Evolutionary conservation across 345 rosid genomes (phyloP).

Genomic region (Gossypium rotundifolium): DNA sequence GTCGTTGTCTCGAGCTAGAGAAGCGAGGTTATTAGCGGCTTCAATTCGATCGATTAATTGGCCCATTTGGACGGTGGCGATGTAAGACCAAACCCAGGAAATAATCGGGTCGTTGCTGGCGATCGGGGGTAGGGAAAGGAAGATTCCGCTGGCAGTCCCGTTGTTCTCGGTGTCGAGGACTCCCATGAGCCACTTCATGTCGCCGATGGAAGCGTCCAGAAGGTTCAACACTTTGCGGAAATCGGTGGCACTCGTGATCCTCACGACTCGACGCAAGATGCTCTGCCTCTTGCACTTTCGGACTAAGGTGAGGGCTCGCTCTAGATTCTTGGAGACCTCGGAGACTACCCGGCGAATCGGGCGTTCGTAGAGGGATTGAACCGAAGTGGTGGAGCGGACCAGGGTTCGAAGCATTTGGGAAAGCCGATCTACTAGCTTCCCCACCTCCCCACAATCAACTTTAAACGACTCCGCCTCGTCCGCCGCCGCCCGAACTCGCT

Average conservation of each 20-base stretch:
- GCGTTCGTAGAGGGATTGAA: slow-evolving; percentile 63
- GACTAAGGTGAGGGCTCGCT: slow-evolving; percentile 45
- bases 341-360: slow-evolving; percentile 65
- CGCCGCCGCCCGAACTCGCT: slow-evolving; percentile 52
- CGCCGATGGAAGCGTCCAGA: slow-evolving; percentile 81
- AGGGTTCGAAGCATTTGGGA: slow-evolving; percentile 56
- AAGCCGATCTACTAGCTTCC: slow-evolving; percentile 54
- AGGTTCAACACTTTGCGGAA: slow-evolving; percentile 54
- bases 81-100: slow-evolving; percentile 84
- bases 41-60: slow-evolving; percentile 51
- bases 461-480: slow-evolving; percentile 58
- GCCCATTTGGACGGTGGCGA: slow-evolving; percentile 55
- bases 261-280: slow-evolving; percentile 52
- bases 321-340: slow-evolving; percentile 51
- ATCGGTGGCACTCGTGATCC: slow-evolving; percentile 63
- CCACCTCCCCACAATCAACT: slow-evolving; percentile 48
- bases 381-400: slow-evolving; percentile 38
- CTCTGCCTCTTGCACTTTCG: slow-evolving; percentile 74
- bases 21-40: slow-evolving; percentile 66
- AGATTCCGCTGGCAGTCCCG: slow-evolving; percentile 46
- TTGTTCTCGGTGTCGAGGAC: slow-evolving; percentile 45
- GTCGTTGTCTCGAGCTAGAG: slow-evolving; percentile 66
- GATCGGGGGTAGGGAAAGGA: slow-evolving; percentile 69
- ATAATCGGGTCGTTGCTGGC: slow-evolving; percentile 87
- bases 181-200: slow-evolving; percentile 67